Conservation (phyloP, 257 asterid genomes). For the Solanum sitiens region DNA sequence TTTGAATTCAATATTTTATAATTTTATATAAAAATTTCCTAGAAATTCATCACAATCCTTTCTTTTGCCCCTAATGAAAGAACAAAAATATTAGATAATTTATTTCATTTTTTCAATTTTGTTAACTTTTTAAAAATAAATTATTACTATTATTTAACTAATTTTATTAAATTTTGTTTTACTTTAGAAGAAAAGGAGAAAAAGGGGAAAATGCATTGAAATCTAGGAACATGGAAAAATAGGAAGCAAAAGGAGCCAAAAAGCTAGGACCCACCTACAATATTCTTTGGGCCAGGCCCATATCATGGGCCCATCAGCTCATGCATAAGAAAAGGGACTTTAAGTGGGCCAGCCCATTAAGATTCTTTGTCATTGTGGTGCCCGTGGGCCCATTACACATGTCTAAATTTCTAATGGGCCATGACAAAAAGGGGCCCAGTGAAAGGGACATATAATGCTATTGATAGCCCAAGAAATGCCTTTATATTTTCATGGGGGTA, state of each 20-base stretch:
- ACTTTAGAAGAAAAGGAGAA: background rate
- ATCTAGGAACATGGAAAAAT: background rate
- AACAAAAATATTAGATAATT: background rate
- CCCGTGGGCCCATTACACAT: background rate
- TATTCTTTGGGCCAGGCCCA: conserved; percentile 11
- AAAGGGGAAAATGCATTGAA: background rate
- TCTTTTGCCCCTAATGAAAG: background rate
- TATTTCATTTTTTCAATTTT: background rate
- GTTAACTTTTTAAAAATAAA: background rate
- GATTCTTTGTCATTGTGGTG: background rate
- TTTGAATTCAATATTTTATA: background rate
- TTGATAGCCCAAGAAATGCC: background rate
- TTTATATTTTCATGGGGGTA: too few relatives aligned
- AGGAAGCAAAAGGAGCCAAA: background rate
- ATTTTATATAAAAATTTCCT: background rate
- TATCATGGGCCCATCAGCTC: background rate
- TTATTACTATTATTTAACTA: background rate
- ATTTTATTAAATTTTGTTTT: background rate
- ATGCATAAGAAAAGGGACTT: background rate
- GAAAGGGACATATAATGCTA: background rate
- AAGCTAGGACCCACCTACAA: background rate
- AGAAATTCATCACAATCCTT: background rate
- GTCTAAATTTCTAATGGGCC: background rate
- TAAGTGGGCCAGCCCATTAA: background rate
- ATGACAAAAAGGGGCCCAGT: background rate